Evolutionary conservation across 2,329 filamentous ascomycete species (phyloP), one percentile per base, ranked within the genome.

Genomic region (Trichoderma koningii): DNA sequence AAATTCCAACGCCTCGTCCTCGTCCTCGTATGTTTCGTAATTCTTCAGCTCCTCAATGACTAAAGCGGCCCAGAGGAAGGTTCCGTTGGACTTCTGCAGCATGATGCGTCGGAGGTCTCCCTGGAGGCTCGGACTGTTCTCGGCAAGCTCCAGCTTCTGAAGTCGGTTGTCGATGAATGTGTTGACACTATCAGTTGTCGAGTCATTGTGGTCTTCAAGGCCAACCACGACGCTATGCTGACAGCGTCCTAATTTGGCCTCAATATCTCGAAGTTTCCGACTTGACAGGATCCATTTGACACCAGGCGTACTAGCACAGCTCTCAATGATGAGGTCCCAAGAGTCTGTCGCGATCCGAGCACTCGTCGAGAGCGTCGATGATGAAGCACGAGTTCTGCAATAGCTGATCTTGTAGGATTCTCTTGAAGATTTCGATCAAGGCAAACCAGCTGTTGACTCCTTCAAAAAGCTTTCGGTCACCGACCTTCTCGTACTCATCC

Each of bases 251-350:
- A 53, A 28, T 21, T 53, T 34, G 5, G 19, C 12, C 17, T 53
- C 28, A 34, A 53, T 53, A n/a, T 34, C 14, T 1, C n/a, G 28
- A 28, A n/a, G 34, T 1, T 53, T 53, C 10, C 50, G n/a, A 53
- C 50, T 34, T 34, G n/a, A 53, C 28, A 53, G 10, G 26, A 53
- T 53, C 50, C 50, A 53, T 34, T 53, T 53, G 14, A 30, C 50
- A 21, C n/a, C 17, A 38, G 28, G 28, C 7, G 30, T 34, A 34
- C 30, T 34, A 10, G 30, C 30, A 34, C 30, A 34, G 30, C 30
- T 34, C 10, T 34, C 30, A 9, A 34, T 7, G 9, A 34, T 34
- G 30, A 34, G 30, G 10, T 34, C 30, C 30, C 30, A 34, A 12
- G 30, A 34, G 30, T 12, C 10, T 34, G 30, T 34, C 30, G 17